A percentile compares a stretch with the other conserved stretches of the same genome.
phyloP scores from a whole-genome alignment of 352 stramenopile genomes.

The Ophiocytium majus region DNA sequence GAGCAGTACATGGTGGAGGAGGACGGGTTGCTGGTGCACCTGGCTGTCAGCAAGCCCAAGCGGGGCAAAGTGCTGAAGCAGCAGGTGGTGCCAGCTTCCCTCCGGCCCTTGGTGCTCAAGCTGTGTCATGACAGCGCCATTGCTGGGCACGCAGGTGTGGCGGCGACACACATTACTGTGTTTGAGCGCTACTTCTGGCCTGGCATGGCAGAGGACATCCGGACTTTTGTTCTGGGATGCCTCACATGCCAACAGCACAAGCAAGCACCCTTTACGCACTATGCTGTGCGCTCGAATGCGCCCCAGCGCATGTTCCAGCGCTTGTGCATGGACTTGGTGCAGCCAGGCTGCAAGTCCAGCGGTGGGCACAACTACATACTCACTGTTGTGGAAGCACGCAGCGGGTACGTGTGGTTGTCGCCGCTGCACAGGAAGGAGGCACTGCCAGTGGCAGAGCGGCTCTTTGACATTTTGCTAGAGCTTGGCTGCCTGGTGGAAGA shows the following conservation, averaged over 20 bases:
- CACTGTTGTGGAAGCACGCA: not conserved
- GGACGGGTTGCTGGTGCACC: not conserved
- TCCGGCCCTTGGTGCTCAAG: not conserved
- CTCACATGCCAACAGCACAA: not conserved
- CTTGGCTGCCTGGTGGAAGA: not conserved
- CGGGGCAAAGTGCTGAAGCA: not conserved
- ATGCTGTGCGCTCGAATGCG: not conserved
- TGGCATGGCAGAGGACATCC: not conserved
- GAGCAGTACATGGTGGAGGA: not conserved
- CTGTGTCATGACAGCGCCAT: not conserved
- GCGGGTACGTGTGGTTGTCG: not conserved
- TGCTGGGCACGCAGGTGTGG: not conserved
- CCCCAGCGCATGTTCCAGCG: not conserved
- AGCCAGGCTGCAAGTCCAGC: not conserved
- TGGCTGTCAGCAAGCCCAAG: not conserved
- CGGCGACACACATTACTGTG: not conserved
- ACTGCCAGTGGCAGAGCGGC: not conserved
- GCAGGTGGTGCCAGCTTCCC: not conserved
- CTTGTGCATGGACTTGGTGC: not conserved
- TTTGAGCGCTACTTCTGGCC: not conserved
- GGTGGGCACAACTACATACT: not conserved
- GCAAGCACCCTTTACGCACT: not conserved
- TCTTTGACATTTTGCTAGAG: not conserved
- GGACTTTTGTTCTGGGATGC: not conserved
- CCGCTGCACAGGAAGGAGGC: not conserved